phyloP scores from a whole-genome alignment of 1,284 basidiomycete species.

The Papiliotrema flavescens region DNA sequence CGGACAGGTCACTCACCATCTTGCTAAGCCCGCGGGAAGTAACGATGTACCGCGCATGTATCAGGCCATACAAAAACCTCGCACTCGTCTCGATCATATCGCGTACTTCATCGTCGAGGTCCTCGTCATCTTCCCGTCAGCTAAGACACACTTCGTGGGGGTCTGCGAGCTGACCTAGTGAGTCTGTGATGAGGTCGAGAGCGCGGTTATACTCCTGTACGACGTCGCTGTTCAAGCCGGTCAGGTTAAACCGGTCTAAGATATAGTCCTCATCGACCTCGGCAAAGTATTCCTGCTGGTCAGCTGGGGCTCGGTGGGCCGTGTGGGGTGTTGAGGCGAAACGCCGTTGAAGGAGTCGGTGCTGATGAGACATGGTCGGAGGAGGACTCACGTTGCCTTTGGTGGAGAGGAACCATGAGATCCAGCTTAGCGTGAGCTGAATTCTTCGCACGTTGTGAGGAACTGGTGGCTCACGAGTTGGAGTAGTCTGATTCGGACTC shows the following conservation, averaged over 20 bases:
- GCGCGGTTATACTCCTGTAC: slow-evolving; percentile 90
- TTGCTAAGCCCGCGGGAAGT: slow-evolving; percentile 88
- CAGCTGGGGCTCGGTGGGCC: too few relatives aligned
- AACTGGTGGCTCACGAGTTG: slow-evolving; percentile 36
- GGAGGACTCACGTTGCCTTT: slow-evolving; percentile 46
- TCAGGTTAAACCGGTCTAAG: slow-evolving; percentile 95
- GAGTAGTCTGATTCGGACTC: slow-evolving; percentile 50
- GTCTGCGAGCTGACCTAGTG: slow-evolving; percentile 59
- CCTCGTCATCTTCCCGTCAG: slow-evolving; percentile 47
- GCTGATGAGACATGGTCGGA: too few relatives aligned
- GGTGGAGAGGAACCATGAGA: slow-evolving; percentile 96
- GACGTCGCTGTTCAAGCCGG: slow-evolving; percentile 90
- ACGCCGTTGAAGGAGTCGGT: too few relatives aligned
- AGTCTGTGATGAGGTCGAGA: slow-evolving; percentile 89
- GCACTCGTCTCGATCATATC: slow-evolving; percentile 77
- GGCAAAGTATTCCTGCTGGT: slow-evolving; percentile 82
- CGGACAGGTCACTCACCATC: slow-evolving; percentile 63
- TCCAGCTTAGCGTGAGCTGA: slow-evolving; percentile 68
- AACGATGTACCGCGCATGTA: slow-evolving; percentile 95
- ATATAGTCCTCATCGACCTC: slow-evolving; percentile 99
- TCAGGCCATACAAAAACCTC: slow-evolving; percentile 86
- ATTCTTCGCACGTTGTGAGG: background rate
- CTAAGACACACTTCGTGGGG: slow-evolving; percentile 1
- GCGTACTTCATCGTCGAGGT: slow-evolving; percentile 52
- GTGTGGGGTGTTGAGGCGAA: too few relatives aligned